Conservation (phyloP, 257 asterid genomes). For the Thymus mandschuricus region DNA sequence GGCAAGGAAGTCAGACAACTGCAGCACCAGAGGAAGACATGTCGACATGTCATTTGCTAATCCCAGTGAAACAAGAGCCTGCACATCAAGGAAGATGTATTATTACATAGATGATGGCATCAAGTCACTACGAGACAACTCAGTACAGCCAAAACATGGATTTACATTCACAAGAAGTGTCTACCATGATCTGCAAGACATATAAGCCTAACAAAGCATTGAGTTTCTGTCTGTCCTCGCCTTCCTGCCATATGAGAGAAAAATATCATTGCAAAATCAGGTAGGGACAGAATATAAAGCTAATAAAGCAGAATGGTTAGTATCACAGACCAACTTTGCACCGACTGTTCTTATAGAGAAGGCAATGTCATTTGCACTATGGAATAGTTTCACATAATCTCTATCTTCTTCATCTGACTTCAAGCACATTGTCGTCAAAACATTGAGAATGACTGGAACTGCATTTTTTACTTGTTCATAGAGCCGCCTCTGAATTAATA, state of each 20-base stretch:
- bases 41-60: conserved; percentile 43
- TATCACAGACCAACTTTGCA: conserved; percentile 61
- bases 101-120: conserved; percentile 25
- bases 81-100: conserved; percentile 41
- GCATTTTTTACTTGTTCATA: conserved; percentile 74
- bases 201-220: conserved; percentile 76
- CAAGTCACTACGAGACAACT: conserved; percentile 25
- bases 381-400: conserved; percentile 52
- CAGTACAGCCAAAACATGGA: conserved; percentile 39
- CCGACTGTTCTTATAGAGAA: conserved; percentile 63
- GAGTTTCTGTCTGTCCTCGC: conserved; percentile 53
- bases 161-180: conserved; percentile 40
- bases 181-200: conserved; percentile 85
- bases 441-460: conserved; percentile 73
- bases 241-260: conserved; percentile 55
- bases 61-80: conserved; percentile 77
- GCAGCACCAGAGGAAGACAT: conserved; percentile 55
- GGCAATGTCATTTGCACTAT: conserved; percentile 60
- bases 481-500: conserved; percentile 65
- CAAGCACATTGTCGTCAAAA: conserved; percentile 45
- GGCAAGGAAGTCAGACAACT: conserved; percentile 60
- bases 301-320: conserved; percentile 21
- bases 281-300: conserved; percentile 29
- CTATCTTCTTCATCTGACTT: conserved; percentile 53
- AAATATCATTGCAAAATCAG: conserved; percentile 21